Evolutionary conservation across 2,329 filamentous ascomycete species (phyloP).

Genomic region (Verticillium zaregamsianum): DNA sequence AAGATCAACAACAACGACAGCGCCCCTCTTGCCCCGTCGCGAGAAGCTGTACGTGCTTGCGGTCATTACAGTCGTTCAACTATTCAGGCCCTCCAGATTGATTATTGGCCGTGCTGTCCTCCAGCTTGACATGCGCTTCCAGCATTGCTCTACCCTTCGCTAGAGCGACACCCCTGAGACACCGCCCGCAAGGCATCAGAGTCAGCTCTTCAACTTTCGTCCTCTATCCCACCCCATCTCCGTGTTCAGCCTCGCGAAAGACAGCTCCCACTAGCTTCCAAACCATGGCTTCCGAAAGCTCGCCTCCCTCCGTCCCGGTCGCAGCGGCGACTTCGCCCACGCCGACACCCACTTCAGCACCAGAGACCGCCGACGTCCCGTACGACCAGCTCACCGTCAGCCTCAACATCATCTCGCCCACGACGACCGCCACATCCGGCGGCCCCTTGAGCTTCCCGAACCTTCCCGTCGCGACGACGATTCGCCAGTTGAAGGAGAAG

Average conservation of each 20-base stretch:
- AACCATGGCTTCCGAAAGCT: slow-evolving; percentile 34
- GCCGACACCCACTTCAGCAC: slow-evolving; percentile 14
- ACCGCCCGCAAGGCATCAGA: not conserved
- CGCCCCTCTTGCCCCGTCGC: not conserved
- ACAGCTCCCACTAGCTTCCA: slow-evolving; percentile 6
- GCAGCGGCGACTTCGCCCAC: slow-evolving; percentile 12
- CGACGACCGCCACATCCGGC: slow-evolving; percentile 40
- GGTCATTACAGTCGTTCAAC: not conserved
- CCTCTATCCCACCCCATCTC: not conserved
- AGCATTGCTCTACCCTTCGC: not conserved
- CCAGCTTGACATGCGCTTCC: not conserved
- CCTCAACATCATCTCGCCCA: slow-evolving; percentile 57
- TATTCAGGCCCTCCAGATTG: not conserved
- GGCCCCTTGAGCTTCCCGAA: slow-evolving; percentile 45
- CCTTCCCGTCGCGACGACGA: slow-evolving; percentile 45
- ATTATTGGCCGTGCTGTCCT: not conserved
- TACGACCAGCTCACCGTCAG: slow-evolving; percentile 40
- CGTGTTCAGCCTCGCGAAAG: not conserved
- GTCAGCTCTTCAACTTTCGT: not conserved
- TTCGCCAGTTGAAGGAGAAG: slow-evolving; percentile 53
- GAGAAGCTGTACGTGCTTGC: not conserved
- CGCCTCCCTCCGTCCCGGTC: slow-evolving; percentile 18
- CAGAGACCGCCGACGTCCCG: not conserved
- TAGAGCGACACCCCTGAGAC: not conserved
- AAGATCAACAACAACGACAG: not conserved